Evolutionary conservation across 2,329 filamentous ascomycete species (phyloP).

Genomic region (Zymoseptoria ardabiliae): DNA sequence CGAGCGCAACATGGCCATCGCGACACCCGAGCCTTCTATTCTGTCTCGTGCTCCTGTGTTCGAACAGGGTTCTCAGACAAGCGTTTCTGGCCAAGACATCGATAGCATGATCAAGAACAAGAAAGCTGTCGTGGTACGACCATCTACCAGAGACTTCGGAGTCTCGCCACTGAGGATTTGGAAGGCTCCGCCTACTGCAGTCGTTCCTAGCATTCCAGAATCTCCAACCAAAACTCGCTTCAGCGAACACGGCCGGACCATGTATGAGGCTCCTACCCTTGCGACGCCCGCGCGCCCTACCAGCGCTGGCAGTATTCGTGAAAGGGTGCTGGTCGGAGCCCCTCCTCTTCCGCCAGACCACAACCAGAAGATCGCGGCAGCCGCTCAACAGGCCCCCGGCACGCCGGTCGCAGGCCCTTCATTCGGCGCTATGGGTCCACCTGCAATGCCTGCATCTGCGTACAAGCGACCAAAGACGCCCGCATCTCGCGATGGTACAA

Average conservation of each 20-base stretch:
- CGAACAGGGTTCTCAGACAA: slow-evolving; percentile 75
- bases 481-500: slow-evolving; percentile 43
- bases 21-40: slow-evolving; percentile 5
- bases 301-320: slow-evolving; percentile 63
- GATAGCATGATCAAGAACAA: slow-evolving; percentile 64
- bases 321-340: slow-evolving; percentile 36
- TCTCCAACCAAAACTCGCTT: slow-evolving; percentile 9
- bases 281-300: slow-evolving; percentile 48
- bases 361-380: slow-evolving; percentile 75
- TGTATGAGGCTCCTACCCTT: slow-evolving; percentile 12
- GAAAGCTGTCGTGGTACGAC: slow-evolving; percentile 12
- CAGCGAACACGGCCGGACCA: neutral
- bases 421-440: slow-evolving; percentile 66
- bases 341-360: slow-evolving; percentile 75
- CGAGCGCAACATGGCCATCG: slow-evolving; percentile 6
- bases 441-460: slow-evolving; percentile 72
- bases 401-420: slow-evolving; percentile 23
- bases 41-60: slow-evolving; percentile 22
- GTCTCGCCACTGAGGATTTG: slow-evolving; percentile 14
- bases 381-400: slow-evolving; percentile 49
- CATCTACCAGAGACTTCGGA: slow-evolving; percentile 9
- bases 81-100: slow-evolving; percentile 73
- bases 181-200: slow-evolving; percentile 3
- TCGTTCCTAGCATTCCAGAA: slow-evolving; percentile 2
- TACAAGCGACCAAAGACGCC: slow-evolving; percentile 39